Base-by-base conservation (phyloP, 78 protist species). In the Tieghemostelium lacteum region DNA sequence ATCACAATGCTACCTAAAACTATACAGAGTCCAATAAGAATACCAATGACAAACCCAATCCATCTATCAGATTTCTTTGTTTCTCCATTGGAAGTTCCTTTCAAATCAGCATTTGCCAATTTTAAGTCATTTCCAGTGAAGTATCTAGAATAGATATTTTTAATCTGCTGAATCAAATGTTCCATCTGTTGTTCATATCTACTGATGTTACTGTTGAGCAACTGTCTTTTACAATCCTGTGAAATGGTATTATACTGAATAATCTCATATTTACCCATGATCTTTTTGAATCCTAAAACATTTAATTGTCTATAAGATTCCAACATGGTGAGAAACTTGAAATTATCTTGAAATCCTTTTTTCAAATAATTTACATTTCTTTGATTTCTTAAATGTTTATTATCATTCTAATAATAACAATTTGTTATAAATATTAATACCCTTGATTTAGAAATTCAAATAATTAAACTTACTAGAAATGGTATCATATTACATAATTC, bases 61-160 rank as follows among this genome's bases (percentile, higher is more conserved):
- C 36, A 39, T 26, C 40, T 52, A 28, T 72, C 52, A 45, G 52
- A 45, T 24, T 33, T 31, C 22, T 40, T 28, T 33, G 28, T 69
- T 22, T 78, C 67, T 29, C 63, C 69, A 22, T 61, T 60, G 12
- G 20, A 34, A 64, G 29, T 26, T 20, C 52, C n/a, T 31, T 45
- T 37, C 37, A 83, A n/a, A 28, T 40, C 33, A 52, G 26, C 45
- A 0, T 72, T 67, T 34, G 91, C 91, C 58, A 66, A 54, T 61
- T 69, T 83, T 0, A 42, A 12, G 60, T 83, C 78, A n/a, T 83
- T 83, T 37, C 91, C 91, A 20, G 91, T 69, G 42, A 83, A 83
- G 29, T 58, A 40, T 39, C 76, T 71, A 57, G 91, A 66, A 45
- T 69, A 83, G 2, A 39, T 31, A 66, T 49, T 34, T 83, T 69